These are phyloP conservation scores for Blastocystis sp. DNA, from an alignment of 352 stramenopile species.

Conservation along the genomic window DNA sequence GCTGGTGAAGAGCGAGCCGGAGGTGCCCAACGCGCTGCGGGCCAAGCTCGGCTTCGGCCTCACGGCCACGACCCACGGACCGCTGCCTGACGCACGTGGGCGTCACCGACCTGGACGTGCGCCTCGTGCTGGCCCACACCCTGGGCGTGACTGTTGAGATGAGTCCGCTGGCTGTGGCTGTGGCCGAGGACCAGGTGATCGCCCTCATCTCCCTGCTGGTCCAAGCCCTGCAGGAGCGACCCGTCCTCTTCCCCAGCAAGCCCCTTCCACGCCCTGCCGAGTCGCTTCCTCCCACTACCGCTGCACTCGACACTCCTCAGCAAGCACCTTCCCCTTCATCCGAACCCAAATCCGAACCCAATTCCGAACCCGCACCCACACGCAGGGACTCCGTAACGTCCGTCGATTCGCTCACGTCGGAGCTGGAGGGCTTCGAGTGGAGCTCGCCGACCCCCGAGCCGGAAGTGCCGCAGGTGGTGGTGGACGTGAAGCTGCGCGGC, in stretches of 20 bases:
- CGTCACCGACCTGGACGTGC: slow-evolving; percentile 16
- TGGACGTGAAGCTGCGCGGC: neutral
- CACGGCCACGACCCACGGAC: neutral
- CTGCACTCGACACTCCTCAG: too few species aligned
- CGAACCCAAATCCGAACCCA: too few species aligned
- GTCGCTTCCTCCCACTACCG: too few species aligned
- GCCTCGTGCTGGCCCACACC: neutral
- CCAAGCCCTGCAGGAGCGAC: slow-evolving; percentile 15
- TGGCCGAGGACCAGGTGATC: slow-evolving; percentile 49
- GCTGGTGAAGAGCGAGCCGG: slow-evolving; percentile 1
- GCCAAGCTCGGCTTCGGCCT: neutral
- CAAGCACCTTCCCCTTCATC: too few species aligned
- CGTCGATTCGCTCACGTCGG: too few species aligned
- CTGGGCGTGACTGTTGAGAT: neutral
- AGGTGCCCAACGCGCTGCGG: slow-evolving; percentile 21
- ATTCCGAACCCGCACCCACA: too few species aligned
- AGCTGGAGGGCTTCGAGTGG: too few species aligned
- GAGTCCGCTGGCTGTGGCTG: slow-evolving; percentile 15
- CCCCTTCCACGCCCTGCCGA: too few species aligned
- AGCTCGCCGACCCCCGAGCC: neutral
- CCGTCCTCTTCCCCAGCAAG: neutral
- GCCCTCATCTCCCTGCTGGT: slow-evolving; percentile 42
- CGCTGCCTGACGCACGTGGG: slow-evolving; percentile 15
- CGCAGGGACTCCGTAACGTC: too few species aligned
- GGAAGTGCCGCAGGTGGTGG: neutral